Conservation (phyloP, 1,139 yeast genomes). For the Taphrina wiesneri region DNA sequence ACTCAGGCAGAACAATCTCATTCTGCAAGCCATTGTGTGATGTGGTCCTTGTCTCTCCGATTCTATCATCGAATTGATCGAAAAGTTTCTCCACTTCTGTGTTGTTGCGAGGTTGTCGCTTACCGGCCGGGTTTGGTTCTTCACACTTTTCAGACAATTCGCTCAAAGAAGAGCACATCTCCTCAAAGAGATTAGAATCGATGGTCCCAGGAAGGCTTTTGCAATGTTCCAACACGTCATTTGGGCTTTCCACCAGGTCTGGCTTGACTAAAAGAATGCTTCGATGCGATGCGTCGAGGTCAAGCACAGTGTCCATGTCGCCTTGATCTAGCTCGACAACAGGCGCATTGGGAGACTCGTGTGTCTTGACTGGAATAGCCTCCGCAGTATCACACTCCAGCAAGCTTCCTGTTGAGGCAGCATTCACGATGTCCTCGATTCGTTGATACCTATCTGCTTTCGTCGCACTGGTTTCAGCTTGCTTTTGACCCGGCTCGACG, state of each 20-base stretch:
- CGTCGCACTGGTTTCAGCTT: not conserved
- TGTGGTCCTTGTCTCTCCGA: not conserved
- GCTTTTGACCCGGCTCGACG: not conserved
- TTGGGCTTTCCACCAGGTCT: no score
- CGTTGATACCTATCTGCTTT: not conserved
- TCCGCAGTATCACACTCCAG: not conserved
- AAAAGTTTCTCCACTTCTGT: not conserved
- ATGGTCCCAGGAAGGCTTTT: not conserved
- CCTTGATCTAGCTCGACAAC: no score
- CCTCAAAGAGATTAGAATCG: not conserved
- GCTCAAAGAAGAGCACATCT: constrained; percentile 16
- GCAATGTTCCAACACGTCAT: not conserved
- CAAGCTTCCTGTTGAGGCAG: not conserved
- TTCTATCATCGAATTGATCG: not conserved
- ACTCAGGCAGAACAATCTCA: no score
- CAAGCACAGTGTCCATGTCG: not conserved
- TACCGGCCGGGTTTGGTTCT: not conserved
- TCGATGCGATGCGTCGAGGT: not conserved
- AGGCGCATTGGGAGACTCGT: no score
- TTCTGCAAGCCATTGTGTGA: no score
- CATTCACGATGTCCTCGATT: not conserved
- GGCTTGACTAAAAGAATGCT: not conserved
- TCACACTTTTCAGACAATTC: not conserved
- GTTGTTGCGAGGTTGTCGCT: not conserved
- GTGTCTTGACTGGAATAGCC: not conserved